Evolutionary conservation across 306 rosid species (phyloP), one percentile per base, ranked within the genome.

Genomic region (Casuarina cunninghamiana): DNA sequence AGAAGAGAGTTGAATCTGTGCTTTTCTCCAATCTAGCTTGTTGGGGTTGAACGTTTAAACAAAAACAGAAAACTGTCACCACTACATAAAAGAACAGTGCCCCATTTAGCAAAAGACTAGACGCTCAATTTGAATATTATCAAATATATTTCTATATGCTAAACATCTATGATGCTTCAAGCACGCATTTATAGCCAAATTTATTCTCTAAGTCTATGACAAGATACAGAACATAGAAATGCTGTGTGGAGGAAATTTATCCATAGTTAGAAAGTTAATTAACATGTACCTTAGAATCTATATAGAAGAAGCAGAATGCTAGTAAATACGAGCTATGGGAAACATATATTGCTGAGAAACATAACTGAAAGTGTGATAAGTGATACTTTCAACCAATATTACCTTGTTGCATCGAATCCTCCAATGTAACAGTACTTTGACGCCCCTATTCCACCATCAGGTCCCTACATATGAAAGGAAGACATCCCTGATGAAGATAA

Each of bases 321-420:
- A 10, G 32, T 3, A 8, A 66, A 41, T n/a, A 39, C 26, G 13
- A 17, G 21, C 70, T 15, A 41, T 17, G 46, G 50, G 71, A 67
- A 67, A 67, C 15, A 67, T 58, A 58, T 17, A 67, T 67, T 17
- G 50, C 41, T 67, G 45, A 15, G 41, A 67, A 66, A 42, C 2
- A n/a, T 67, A 3, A 32, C n/a, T 67, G 48, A 75, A 62, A 67
- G 55, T 26, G 72, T n/a, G 4, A 57, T n/a, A 50, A 44, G 32
- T 41, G 61, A 38, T 72, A 41, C 42, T 42, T 72, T 13, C 39
- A 39, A 43, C 55, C 49, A 45, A 79, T 7, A 73, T 44, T 90
- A 92, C 98, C 98, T 94, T 80, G 98, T 94, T 80, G 96, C 98
- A 87, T 94, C 94, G 72, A 92, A 89, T 15, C 98, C 98, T 69